Percentiles rank a stretch among this genome's conserved stretches.
Evolutionary conservation across 2,329 filamentous ascomycete species (phyloP).

Genomic region (Chrysoporthe deuterocubensis): DNA sequence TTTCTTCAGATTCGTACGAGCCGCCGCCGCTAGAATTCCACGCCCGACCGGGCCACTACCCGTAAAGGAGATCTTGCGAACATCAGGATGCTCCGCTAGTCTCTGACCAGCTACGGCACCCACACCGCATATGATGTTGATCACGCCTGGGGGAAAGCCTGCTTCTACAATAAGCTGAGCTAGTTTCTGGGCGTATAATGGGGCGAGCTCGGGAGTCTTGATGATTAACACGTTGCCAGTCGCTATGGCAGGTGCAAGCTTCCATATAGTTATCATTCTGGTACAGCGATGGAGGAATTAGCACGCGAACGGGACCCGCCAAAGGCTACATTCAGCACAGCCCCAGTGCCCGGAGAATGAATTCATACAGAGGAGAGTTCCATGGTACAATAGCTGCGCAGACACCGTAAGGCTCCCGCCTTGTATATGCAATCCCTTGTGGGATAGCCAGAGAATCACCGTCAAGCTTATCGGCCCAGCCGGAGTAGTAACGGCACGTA

Average conservation of each 20-base stretch:
- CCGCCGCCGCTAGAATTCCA: conserved; percentile 73
- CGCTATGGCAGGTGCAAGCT: conserved; percentile 53
- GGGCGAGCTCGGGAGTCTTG: conserved; percentile 52
- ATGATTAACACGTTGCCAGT: conserved; percentile 55
- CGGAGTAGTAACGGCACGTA: too few relatives aligned
- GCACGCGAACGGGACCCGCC: conserved; percentile 42
- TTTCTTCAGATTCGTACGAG: conserved; percentile 66
- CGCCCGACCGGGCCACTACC: conserved; percentile 73
- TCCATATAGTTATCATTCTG: conserved; percentile 32
- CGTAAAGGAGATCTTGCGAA: conserved; percentile 78
- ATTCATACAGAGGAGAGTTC: conserved; percentile 50
- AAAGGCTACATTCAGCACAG: too few relatives aligned
- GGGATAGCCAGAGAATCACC: too few relatives aligned
- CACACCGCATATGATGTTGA: conserved; percentile 75
- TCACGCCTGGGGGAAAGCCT: conserved; percentile 74
- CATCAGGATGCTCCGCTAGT: conserved; percentile 67
- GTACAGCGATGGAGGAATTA: conserved; percentile 19
- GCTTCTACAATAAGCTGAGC: conserved; percentile 67
- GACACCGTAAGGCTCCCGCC: conserved; percentile 52
- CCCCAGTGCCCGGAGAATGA: too few relatives aligned
- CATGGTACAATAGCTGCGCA: conserved; percentile 62
- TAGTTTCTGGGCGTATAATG: conserved; percentile 26
- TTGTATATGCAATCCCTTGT: too few relatives aligned
- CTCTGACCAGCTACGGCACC: conserved; percentile 69
- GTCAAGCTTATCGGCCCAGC: too few relatives aligned